Percentiles rank a stretch among this genome's conserved stretches.
phyloP scores from a whole-genome alignment of 2,329 filamentous ascomycete species.

The Cladosporium sp. region DNA sequence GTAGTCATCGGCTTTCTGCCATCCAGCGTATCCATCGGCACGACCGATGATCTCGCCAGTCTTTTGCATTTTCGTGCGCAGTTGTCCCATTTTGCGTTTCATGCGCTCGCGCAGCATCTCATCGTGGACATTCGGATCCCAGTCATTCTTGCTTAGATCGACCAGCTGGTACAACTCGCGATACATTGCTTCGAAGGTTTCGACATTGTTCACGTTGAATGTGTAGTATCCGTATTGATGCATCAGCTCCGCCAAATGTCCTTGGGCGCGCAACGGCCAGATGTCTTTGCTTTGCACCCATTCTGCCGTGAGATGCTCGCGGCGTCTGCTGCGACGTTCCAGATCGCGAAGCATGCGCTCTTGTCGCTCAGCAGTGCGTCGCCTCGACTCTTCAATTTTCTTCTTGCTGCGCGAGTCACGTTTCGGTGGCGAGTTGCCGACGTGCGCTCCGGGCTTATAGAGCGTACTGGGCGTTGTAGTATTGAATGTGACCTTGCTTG shows the following conservation, averaged over 20 bases:
- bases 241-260: slow-evolving; percentile 33
- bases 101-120: slow-evolving; percentile 34
- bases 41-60: slow-evolving; percentile 34
- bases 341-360: slow-evolving; percentile 34
- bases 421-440: slow-evolving; percentile 22
- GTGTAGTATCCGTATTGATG: slow-evolving; percentile 33
- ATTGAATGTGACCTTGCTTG: slow-evolving; percentile 15
- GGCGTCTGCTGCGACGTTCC: slow-evolving; percentile 32
- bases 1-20: slow-evolving; percentile 30
- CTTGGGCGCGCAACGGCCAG: slow-evolving; percentile 34
- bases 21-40: slow-evolving; percentile 30
- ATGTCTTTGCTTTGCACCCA: slow-evolving; percentile 36
- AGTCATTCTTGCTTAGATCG: slow-evolving; percentile 32
- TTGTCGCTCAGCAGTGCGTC: slow-evolving; percentile 32
- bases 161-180: slow-evolving; percentile 32
- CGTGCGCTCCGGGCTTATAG: slow-evolving; percentile 15
- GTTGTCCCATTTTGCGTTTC: slow-evolving; percentile 35
- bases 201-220: slow-evolving; percentile 28
- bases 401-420: slow-evolving; percentile 35
- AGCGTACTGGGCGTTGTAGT: slow-evolving; percentile 23
- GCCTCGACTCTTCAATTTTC: slow-evolving; percentile 35
- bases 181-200: slow-evolving; percentile 33
- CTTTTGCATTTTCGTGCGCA: slow-evolving; percentile 37
- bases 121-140: slow-evolving; percentile 31
- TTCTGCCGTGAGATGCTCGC: slow-evolving; percentile 34